Conservation (phyloP, 495 filamentous ascomycete species). For the Lepidopterella palustris region DNA sequence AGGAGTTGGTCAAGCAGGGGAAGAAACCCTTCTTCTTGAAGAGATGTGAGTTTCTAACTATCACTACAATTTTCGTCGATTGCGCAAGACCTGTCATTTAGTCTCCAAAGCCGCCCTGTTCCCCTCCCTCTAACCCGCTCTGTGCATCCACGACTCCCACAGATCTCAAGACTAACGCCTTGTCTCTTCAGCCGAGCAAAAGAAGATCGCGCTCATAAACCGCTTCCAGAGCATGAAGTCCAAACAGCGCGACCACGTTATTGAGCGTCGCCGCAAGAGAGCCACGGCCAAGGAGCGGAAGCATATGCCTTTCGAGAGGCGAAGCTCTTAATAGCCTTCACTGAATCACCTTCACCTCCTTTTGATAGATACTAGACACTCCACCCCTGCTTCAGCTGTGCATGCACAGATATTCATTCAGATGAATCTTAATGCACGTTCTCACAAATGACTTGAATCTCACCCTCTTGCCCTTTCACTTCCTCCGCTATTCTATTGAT, state of each 20-base stretch:
- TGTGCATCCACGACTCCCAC: too few species aligned
- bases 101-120: background rate
- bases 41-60: constrained; percentile 39
- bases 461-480: too few species aligned
- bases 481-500: too few species aligned
- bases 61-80: background rate
- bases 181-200: constrained; percentile 56
- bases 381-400: too few species aligned
- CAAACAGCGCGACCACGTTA: constrained; percentile 67
- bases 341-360: too few species aligned
- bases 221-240: constrained; percentile 74
- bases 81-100: background rate
- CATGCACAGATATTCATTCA: too few species aligned
- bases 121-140: background rate
- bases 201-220: constrained; percentile 72
- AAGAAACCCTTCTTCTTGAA: constrained; percentile 94
- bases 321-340: constrained; percentile 38
- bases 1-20: constrained; percentile 66
- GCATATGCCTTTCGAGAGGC: constrained; percentile 62
- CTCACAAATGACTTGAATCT: too few species aligned
- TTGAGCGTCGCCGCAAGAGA: constrained; percentile 84
- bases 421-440: too few species aligned
- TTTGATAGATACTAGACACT: too few species aligned
- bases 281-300: constrained; percentile 70
- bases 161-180: background rate